These are phyloP conservation scores for Kodamaea arcana DNA, from an alignment of 1,139 yeast species.

Conservation along the genomic window DNA sequence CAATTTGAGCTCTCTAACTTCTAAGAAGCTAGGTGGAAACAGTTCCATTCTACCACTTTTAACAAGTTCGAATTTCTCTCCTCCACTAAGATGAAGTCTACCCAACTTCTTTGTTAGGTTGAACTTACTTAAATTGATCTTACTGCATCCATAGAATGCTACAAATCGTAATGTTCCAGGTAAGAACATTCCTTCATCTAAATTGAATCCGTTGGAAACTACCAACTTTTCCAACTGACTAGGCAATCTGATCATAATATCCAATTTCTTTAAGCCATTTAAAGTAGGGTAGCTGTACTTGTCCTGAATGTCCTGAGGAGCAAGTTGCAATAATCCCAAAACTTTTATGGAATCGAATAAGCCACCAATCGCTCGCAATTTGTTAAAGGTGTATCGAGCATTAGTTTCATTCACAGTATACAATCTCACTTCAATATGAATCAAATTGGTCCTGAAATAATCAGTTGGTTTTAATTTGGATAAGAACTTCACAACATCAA, in stretches of 20 bases:
- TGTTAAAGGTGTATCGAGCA: slow-evolving; percentile 7
- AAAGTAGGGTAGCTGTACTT: slow-evolving; percentile 5
- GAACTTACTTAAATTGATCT: slow-evolving; percentile 11
- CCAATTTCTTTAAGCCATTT: not conserved
- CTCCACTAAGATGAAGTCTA: slow-evolving; percentile 5
- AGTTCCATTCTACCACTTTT: slow-evolving; percentile 10
- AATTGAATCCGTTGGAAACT: slow-evolving; percentile 10
- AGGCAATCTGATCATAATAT: slow-evolving; percentile 8
- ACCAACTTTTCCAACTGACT: slow-evolving; percentile 8
- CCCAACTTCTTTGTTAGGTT: slow-evolving; percentile 11
- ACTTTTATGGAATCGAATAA: slow-evolving; percentile 8
- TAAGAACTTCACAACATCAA: slow-evolving; percentile 6
- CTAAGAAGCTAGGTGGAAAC: slow-evolving; percentile 8
- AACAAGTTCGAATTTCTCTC: slow-evolving; percentile 7
- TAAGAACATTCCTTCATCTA: slow-evolving; percentile 10
- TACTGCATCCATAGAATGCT: slow-evolving; percentile 8
- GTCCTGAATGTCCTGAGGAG: slow-evolving; percentile 5
- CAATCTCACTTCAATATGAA: slow-evolving; percentile 8
- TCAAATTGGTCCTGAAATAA: slow-evolving; percentile 4
- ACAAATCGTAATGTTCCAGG: slow-evolving; percentile 8
- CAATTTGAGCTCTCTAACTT: slow-evolving; percentile 9
- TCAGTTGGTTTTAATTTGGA: slow-evolving; percentile 3
- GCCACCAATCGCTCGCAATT: slow-evolving; percentile 6
- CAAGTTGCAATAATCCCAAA: slow-evolving; percentile 11
- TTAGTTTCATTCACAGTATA: slow-evolving; percentile 6